Evolutionary conservation across 805 yeast species (phyloP), one percentile per base, ranked within the genome.

Genomic region (Novakomyces olei): DNA sequence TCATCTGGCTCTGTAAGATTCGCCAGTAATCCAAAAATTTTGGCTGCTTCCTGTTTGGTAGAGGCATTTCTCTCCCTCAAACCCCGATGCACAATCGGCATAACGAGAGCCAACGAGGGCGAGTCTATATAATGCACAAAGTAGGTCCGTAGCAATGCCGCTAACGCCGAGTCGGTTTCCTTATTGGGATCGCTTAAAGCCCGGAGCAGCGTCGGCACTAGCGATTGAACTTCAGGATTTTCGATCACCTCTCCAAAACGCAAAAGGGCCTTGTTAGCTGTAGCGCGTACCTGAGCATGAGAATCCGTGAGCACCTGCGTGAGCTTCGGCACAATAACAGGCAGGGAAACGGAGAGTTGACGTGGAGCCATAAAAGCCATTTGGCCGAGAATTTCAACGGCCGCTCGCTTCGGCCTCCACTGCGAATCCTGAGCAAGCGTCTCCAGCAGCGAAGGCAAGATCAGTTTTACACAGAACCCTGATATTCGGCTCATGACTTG

Each of bases 11-110:
- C 96, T 12, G 92, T 94, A 45, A 88, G 61, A 49, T 88, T 80
- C 2, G 96, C 81, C 96, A 88, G 88, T 48, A 88, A 88, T 40
- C 99, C 99, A 19, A 88, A 95, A 60, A 88, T 85, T 54, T 88
- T 95, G 53, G 96, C 83, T 0, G 96, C 85, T 51, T 80, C 80
- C 50, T 77, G 69, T 59, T 85, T 88, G 4, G 88, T 78, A 27
- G 71, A 62, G 0, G 96, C 95, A n/a, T 92, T 76, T 46, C 98
- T 63, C 43, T 85, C 96, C 33, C 67, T 69, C 77, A 88, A 71
- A 57, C 96, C 99, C 52, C 98, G 69, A 49, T 80, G 88, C 30
- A 88, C 74, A 33, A 88, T 94, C 48, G 83, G 94, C 39, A 83
- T 79, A 35, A 88, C 80, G 44, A 88, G 63, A 0, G 99, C 98